phyloP scores from a whole-genome alignment of 306 rosid genomes.

The Castanopsis chinensis region DNA sequence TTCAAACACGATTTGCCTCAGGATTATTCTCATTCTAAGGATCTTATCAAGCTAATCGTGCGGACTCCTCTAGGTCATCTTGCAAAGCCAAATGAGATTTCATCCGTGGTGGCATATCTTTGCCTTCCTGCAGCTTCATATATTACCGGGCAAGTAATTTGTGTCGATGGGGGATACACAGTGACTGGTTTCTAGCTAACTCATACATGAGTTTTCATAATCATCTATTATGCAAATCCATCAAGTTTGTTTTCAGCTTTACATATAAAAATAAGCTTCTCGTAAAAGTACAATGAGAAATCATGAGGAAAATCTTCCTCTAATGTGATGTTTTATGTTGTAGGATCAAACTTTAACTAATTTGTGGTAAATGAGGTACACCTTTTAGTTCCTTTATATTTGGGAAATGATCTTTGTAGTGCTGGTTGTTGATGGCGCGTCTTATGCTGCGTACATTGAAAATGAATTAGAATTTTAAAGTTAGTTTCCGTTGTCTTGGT shows the following conservation, averaged over 20 bases:
- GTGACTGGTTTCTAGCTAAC: constrained; percentile 15
- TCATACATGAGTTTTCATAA: not conserved
- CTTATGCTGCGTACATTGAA: no score
- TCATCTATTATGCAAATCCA: not conserved
- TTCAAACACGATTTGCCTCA: not conserved
- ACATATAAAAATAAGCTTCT: not conserved
- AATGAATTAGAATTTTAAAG: no score
- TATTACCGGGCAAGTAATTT: constrained; percentile 53
- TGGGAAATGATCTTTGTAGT: no score
- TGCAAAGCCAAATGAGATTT: constrained; percentile 43
- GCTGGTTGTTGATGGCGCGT: no score
- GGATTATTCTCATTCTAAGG: not conserved
- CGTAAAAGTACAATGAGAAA: no score
- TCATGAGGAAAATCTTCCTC: no score
- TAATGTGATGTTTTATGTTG: no score
- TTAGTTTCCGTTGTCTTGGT: no score
- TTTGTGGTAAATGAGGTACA: no score
- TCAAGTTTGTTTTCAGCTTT: not conserved
- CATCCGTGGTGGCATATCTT: constrained; percentile 50
- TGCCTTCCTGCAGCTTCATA: constrained; percentile 64
- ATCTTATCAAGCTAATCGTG: not conserved
- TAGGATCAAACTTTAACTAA: no score
- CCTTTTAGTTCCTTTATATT: no score
- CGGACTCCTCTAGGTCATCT: constrained; percentile 30
- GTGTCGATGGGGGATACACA: constrained; percentile 54